Evolutionary conservation across 2,329 filamentous ascomycete species (phyloP).

Genomic region (Claviceps pazoutovae): DNA sequence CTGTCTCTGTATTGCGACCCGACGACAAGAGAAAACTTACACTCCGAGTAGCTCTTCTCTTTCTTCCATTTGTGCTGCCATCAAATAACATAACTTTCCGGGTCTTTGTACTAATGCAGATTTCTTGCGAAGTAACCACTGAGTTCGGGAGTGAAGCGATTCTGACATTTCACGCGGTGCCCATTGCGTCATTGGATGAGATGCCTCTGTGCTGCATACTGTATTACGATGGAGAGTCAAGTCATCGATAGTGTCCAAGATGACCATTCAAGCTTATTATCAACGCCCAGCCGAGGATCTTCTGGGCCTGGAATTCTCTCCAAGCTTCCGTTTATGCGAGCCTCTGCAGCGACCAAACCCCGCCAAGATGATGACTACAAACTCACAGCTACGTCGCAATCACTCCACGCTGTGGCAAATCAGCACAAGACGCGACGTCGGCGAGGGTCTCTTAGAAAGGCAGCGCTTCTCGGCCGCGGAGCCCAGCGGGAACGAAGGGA

Average conservation of each 20-base stretch:
- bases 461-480: conserved; percentile 65
- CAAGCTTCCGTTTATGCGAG: conserved; percentile 54
- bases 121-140: background rate
- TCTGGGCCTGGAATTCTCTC: conserved; percentile 53
- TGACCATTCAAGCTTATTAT: conserved; percentile 7
- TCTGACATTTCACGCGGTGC: background rate
- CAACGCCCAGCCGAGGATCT: conserved; percentile 29
- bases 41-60: too few relatives aligned
- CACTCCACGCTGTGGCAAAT: conserved; percentile 15
- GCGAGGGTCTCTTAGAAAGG: conserved; percentile 76
- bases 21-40: too few relatives aligned
- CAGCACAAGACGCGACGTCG: conserved; percentile 48
- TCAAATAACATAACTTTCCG: too few relatives aligned
- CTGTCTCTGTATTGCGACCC: too few relatives aligned
- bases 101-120: background rate
- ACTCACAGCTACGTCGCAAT: conserved; percentile 16
- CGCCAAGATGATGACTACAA: conserved; percentile 21
- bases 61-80: too few relatives aligned
- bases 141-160: background rate
- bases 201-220: background rate
- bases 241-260: background rate
- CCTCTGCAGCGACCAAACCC: conserved; percentile 18
- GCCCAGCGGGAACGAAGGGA: conserved; percentile 47
- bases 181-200: background rate
- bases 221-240: conserved; percentile 5